A percentile compares a stretch with the other conserved stretches of the same genome.
These are phyloP conservation scores for Gymnopilus dilepis DNA, from an alignment of 768 basidiomycete species.

Conservation along the genomic window DNA sequence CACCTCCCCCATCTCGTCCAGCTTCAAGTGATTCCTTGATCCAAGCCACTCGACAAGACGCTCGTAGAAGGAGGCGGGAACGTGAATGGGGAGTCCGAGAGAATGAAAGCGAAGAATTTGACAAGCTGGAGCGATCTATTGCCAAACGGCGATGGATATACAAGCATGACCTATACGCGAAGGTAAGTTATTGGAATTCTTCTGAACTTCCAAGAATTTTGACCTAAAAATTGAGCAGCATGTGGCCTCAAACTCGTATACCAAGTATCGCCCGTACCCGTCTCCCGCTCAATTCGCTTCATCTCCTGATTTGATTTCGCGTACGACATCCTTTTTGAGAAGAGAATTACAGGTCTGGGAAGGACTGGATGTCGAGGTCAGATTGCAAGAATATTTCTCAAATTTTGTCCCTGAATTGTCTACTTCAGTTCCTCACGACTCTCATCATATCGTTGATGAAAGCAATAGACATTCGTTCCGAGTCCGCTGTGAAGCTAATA, in stretches of 20 bases:
- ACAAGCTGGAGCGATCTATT: conserved; percentile 79
- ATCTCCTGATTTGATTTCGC: conserved; percentile 73
- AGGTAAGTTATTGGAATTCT: conserved; percentile 54
- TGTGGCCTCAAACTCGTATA: conserved; percentile 85
- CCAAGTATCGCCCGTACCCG: conserved; percentile 90
- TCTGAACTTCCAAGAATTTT: conserved; percentile 13
- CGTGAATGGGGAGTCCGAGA: conserved; percentile 63
- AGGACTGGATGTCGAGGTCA: conserved; percentile 87
- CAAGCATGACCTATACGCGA: conserved; percentile 78
- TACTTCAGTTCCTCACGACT: conserved; percentile 81
- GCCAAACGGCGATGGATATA: conserved; percentile 82
- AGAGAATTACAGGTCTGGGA: conserved; percentile 90
- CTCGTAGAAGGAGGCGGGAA: conserved; percentile 44
- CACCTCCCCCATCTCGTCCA: conserved; percentile 45
- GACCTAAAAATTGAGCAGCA: conserved; percentile 56
- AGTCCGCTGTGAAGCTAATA: conserved; percentile 82
- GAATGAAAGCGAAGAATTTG: conserved; percentile 59
- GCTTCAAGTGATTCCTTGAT: conserved; percentile 30
- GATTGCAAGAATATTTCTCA: conserved; percentile 19
- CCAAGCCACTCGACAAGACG: conserved; percentile 33
- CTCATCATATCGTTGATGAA: conserved; percentile 92
- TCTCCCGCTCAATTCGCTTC: conserved; percentile 82
- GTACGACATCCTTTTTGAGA: conserved; percentile 81
- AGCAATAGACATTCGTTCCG: conserved; percentile 89
- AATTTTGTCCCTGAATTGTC: conserved; percentile 16